Base-by-base conservation (phyloP, 2,329 filamentous ascomycete species). In the Pestalotiopsis sp. region DNA sequence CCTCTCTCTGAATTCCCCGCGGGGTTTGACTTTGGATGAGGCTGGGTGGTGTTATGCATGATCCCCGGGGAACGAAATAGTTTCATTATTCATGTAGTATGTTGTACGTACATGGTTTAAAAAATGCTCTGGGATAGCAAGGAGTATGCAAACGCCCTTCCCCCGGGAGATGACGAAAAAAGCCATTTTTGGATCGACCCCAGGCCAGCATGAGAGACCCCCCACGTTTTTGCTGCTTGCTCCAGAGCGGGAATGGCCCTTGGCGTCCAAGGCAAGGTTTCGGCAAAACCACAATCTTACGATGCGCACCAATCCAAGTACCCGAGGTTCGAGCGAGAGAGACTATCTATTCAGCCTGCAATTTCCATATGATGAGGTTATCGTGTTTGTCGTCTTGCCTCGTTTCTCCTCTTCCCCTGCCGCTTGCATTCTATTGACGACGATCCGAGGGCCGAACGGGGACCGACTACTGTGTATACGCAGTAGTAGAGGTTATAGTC, bases 241-340 rank as follows among this genome's bases (percentile, higher is more conserved):
- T 62, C 59, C 36, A 62, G 59, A 62, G 31, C 27, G 59, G 59
- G 31, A 62, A 27, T 38, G 31, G 27, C n/a, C 45, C 59, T 62
- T 62, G 59, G 59, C 59, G n/a, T 36, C 59, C 59, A 62, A 36
- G 27, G 45, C 17, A 62, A 20, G 27, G n/a, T 40, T 59, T 27
- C 57, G 57, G 57, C 57, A 59, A 59, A 59, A 36, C 23, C 57
- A 59, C 57, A 59, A 62, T 62, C 59, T 62, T 62, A 62, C 59
- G 59, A 62, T 62, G 59, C 59, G n/a, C 36, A 38, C n/a, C 25
- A 62, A 40, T 52, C n/a, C 17, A 14, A 20, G n/a, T 62, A 62
- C 31, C 31, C 59, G 59, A 40, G 59, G 59, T 62, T 62, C 59
- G 31, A 60, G n/a, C 14, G 20, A 20, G 27, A 20, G 13, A 36